Conservation (phyloP, 2,329 filamentous ascomycete species). For the Drechslerella dactyloides region DNA sequence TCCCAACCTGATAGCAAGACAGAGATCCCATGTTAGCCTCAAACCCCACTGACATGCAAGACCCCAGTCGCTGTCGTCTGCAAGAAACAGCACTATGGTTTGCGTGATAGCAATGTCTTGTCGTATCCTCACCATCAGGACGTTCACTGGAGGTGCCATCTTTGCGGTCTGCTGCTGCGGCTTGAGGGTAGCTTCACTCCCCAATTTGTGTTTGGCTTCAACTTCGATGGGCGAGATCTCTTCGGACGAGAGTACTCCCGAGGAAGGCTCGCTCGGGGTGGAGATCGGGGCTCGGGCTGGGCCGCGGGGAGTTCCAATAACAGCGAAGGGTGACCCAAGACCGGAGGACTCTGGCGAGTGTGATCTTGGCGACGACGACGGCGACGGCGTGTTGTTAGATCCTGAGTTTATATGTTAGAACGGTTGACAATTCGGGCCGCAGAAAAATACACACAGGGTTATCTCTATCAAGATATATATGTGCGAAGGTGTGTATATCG, state of each 20-base stretch:
- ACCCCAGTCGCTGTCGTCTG: background rate
- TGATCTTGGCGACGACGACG: constrained; percentile 51
- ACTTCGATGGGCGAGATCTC: constrained; percentile 51
- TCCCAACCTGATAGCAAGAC: constrained; percentile 80
- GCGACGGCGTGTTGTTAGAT: constrained; percentile 31
- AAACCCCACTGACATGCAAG: constrained; percentile 31
- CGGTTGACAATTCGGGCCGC: constrained; percentile 12
- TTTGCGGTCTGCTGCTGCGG: constrained; percentile 58
- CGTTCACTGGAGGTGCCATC: constrained; percentile 65
- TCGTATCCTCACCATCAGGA: constrained; percentile 68
- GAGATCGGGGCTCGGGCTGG: constrained; percentile 48
- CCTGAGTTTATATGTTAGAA: constrained; percentile 8
- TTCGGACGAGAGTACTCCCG: constrained; percentile 46
- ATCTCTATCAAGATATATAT: background rate
- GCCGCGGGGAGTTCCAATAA: constrained; percentile 51
- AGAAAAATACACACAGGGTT: too few relatives aligned
- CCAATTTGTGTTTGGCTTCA: constrained; percentile 46
- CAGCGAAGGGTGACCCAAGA: constrained; percentile 48
- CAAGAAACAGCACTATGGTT: background rate
- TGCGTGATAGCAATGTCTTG: background rate
- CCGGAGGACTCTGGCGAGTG: constrained; percentile 49
- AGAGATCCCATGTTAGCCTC: constrained; percentile 19
- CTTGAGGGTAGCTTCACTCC: constrained; percentile 44
- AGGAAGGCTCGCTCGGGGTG: constrained; percentile 47
- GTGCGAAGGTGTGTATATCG: constrained; percentile 3